phyloP scores from a whole-genome alignment of 2,329 filamentous ascomycete species.

The Rutstroemia sp. region DNA sequence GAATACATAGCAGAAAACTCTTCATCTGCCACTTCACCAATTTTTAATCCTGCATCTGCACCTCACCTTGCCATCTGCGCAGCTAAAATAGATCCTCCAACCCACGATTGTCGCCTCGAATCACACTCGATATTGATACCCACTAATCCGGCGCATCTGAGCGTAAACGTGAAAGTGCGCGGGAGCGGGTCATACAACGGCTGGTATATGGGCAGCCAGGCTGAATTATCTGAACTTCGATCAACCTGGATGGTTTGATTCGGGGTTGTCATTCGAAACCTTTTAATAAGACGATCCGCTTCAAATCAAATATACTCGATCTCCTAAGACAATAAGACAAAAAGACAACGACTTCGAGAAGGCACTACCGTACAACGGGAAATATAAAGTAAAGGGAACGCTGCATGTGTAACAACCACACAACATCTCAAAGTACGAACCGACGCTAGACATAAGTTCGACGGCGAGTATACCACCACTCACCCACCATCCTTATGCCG shows the following conservation, averaged over 20 bases:
- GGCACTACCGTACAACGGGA: neutral
- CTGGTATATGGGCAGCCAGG: neutral
- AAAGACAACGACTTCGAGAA: neutral
- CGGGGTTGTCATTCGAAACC: neutral
- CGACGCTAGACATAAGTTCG: neutral
- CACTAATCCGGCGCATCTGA: neutral
- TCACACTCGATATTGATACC: neutral
- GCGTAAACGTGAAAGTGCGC: neutral
- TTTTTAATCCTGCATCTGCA: too few species aligned
- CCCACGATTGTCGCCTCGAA: neutral
- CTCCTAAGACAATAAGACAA: neutral
- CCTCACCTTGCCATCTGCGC: too few species aligned
- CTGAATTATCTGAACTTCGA: neutral
- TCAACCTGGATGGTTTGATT: neutral
- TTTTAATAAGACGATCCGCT: neutral
- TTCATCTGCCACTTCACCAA: neutral
- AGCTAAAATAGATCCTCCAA: too few species aligned
- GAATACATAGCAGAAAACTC: neutral
- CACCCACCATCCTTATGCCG: neutral
- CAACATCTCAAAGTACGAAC: neutral
- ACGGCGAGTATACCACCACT: neutral
- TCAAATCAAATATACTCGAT: neutral
- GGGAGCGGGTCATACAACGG: neutral
- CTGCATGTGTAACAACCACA: neutral
- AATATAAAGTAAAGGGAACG: too few species aligned